Base-by-base conservation (phyloP, 768 basidiomycete genomes). In the Hericium coralloides region DNA sequence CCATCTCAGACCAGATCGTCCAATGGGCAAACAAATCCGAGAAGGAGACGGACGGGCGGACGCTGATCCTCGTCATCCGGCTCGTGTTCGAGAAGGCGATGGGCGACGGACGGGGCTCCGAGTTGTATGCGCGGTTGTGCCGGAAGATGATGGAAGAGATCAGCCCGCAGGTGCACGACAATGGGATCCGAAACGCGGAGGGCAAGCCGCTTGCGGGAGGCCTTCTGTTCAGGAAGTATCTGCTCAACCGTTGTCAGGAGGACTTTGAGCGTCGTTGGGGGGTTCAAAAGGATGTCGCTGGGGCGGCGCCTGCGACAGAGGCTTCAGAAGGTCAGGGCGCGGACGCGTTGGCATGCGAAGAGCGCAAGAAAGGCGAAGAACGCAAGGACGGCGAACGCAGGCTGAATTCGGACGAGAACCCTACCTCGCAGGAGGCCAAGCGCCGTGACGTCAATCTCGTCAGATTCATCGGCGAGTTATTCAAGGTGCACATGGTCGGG, bases 391-490 rank as follows among this genome's bases (percentile, higher is more conserved):
- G 47, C 50, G 85, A 88, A 66, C 79, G 81, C 61, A 89, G 80
- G 12, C 78, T 95, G 26, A 89, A 48, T 20, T 48, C 47, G 47
- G 47, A 48, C 47, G 47, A 48, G 47, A 10, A 48, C 47, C 18
- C 9, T 18, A 18, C 47, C 9, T 8, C 47, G 10, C 10, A 9
- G 10, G 18, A 48, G 47, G 47, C 47, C 8, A 97, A 95, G 76
- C 89, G 94, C 57, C 89, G 90, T 60, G 93, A 95, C 70, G 85
- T 97, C 14, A 92, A 95, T 78, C 80, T 98, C 64, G 92, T 97
- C 76, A 90, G 89, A 73, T 94, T 98, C 74, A 97, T 97, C 63
- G 94, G 95, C 61, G 94, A 98, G 73, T 76, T 97, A 57, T 98
- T 92, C 85, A 97, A 95, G 74, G 8, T 48, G 47, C 47, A 48